Evolutionary conservation across 2,329 filamentous ascomycete species (phyloP).

Genomic region (Colletotrichum sp.): DNA sequence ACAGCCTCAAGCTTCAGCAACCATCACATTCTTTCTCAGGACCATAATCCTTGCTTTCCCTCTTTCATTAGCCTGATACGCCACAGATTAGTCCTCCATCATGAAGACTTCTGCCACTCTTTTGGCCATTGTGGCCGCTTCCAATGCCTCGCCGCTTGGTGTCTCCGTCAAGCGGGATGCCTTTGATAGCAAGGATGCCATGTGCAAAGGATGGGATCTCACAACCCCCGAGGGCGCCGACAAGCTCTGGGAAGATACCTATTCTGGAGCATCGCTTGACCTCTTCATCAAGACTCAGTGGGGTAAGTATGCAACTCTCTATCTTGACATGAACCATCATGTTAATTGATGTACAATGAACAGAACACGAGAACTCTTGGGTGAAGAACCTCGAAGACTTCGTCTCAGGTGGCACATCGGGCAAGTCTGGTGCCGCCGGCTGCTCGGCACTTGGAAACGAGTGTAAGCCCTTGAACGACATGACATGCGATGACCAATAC

Average conservation of each 20-base stretch:
- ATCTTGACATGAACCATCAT: background rate
- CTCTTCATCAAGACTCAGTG: slow-evolving; percentile 3
- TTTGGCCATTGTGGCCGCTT: background rate
- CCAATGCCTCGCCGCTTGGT: background rate
- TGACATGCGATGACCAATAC: background rate
- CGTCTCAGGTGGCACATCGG: background rate
- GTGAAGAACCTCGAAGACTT: slow-evolving; percentile 4
- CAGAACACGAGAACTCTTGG: slow-evolving; percentile 9
- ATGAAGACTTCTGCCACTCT: background rate
- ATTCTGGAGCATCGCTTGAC: background rate
- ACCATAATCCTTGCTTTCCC: background rate
- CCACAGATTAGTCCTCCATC: background rate
- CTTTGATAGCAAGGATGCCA: background rate
- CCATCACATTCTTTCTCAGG: background rate
- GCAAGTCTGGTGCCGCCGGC: slow-evolving; percentile 6
- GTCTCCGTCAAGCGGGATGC: background rate
- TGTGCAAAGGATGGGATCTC: slow-evolving; percentile 10
- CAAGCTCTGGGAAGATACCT: background rate
- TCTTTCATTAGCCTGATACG: background rate
- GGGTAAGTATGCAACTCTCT: background rate
- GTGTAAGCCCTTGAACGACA: slow-evolving; percentile 2
- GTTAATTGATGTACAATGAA: background rate
- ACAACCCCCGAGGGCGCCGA: background rate
- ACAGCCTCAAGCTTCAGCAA: background rate
- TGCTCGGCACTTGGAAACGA: slow-evolving; percentile 1